Conservation (phyloP, 352 stramenopile species). For the Phytophthora tentaculata region DNA sequence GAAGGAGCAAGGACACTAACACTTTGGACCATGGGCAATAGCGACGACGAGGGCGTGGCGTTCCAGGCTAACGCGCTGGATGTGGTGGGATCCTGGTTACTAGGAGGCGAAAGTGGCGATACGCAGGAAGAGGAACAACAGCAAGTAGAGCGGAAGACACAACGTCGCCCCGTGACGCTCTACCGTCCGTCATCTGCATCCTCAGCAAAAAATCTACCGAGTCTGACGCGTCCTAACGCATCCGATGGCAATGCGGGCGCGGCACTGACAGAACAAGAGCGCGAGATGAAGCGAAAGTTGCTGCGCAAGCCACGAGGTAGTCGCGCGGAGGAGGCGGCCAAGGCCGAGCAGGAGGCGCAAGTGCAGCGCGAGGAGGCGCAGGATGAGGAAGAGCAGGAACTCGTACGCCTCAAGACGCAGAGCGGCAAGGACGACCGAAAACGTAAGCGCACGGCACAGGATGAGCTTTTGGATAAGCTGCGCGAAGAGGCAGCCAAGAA, state of each 20-base stretch:
- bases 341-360: conserved; percentile 37
- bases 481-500: conserved; percentile 66
- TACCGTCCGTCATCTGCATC: conserved; percentile 54
- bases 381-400: conserved; percentile 69
- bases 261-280: conserved; percentile 61
- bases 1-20: too few species aligned
- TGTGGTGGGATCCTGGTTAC: conserved; percentile 72
- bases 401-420: conserved; percentile 51
- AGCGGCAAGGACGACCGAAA: conserved; percentile 45
- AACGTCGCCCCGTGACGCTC: conserved; percentile 47
- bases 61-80: conserved; percentile 64
- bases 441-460: conserved; percentile 69
- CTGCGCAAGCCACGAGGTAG: conserved; percentile 60
- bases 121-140: conserved; percentile 13
- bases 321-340: conserved; percentile 40
- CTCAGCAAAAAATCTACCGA: conserved; percentile 27
- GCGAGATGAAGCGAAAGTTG: conserved; percentile 78
- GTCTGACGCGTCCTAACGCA: conserved; percentile 38
- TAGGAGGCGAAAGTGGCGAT: conserved; percentile 35
- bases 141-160: conserved; percentile 15
- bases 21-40: conserved; percentile 22
- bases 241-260: conserved; percentile 7
- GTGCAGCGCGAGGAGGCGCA: conserved; percentile 40
- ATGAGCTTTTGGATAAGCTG: conserved; percentile 73
- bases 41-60: conserved; percentile 57